Evolutionary conservation across 1,139 yeast species (phyloP).

Genomic region (Pneumocystis canis): DNA sequence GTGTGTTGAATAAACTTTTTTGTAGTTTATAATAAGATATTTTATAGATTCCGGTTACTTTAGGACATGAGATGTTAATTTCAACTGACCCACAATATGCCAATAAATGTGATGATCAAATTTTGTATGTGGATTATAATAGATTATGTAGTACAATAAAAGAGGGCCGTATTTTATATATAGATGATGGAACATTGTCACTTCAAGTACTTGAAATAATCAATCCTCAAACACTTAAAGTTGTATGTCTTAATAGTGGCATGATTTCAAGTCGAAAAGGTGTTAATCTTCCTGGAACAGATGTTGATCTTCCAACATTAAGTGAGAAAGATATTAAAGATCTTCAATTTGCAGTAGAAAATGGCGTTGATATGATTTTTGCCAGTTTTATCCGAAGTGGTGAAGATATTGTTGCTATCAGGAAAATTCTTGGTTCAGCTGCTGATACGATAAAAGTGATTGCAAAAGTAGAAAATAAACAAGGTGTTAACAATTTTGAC

Average conservation of each 20-base stretch:
- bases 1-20: conserved; percentile 3
- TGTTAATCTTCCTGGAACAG: conserved; percentile 97
- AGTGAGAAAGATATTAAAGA: conserved; percentile 92
- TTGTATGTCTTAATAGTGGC: conserved; percentile 83
- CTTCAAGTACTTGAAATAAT: conserved; percentile 76
- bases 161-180: conserved; percentile 74
- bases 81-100: conserved; percentile 77
- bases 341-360: conserved; percentile 85
- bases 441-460: conserved; percentile 93
- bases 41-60: conserved; percentile 40
- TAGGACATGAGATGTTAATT: conserved; percentile 83
- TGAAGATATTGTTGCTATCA: conserved; percentile 73
- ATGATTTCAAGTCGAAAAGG: conserved; percentile 95
- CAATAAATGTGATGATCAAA: conserved; percentile 53
- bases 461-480: conserved; percentile 96
- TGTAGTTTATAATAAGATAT: conserved; percentile 20
- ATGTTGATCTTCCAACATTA: conserved; percentile 94
- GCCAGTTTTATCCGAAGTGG: conserved; percentile 97
- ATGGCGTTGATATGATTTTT: conserved; percentile 93
- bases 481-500: conserved; percentile 98
- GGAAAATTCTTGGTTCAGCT: conserved; percentile 89
- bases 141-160: conserved; percentile 89
- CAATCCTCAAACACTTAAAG: conserved; percentile 70
- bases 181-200: conserved; percentile 95
- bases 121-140: conserved; percentile 85